Conservation (phyloP, 805 yeast genomes). For the Brettanomyces sp. region DNA sequence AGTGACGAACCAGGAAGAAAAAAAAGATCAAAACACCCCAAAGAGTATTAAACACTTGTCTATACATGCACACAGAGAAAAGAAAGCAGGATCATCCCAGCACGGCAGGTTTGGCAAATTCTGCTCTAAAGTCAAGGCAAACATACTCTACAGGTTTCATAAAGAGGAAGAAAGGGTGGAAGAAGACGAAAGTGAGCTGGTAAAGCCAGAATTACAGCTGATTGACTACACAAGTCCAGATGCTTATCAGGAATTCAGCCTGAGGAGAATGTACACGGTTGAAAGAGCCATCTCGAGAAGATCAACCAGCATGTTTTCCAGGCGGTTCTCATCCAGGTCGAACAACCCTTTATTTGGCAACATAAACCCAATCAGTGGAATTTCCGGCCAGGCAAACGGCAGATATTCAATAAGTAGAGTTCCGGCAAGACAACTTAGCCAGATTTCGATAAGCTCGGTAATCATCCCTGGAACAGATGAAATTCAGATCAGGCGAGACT, state of each 20-base stretch:
- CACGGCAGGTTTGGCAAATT: not conserved
- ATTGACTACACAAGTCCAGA: not conserved
- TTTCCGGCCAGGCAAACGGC: too few species aligned
- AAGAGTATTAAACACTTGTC: too few species aligned
- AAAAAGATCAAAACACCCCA: too few species aligned
- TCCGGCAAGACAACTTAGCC: constrained; percentile 1
- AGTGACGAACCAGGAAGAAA: too few species aligned
- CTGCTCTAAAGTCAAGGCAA: not conserved
- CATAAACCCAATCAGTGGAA: too few species aligned
- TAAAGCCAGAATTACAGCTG: not conserved
- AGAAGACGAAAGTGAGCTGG: not conserved
- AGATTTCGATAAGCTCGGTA: constrained; percentile 14
- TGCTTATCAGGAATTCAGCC: not conserved
- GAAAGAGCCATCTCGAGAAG: not conserved
- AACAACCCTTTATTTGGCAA: not conserved
- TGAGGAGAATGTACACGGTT: not conserved
- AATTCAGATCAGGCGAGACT: constrained; percentile 19
- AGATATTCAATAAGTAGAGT: not conserved
- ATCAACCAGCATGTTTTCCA: not conserved
- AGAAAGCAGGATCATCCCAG: not conserved
- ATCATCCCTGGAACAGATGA: constrained; percentile 12
- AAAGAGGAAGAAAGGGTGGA: not conserved
- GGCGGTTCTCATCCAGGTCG: not conserved
- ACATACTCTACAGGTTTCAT: not conserved
- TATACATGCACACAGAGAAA: not conserved